Evolutionary conservation across 2,329 filamentous ascomycete genomes (phyloP), one percentile per base, ranked within the genome.

Genomic region (Claviceps cyperi): DNA sequence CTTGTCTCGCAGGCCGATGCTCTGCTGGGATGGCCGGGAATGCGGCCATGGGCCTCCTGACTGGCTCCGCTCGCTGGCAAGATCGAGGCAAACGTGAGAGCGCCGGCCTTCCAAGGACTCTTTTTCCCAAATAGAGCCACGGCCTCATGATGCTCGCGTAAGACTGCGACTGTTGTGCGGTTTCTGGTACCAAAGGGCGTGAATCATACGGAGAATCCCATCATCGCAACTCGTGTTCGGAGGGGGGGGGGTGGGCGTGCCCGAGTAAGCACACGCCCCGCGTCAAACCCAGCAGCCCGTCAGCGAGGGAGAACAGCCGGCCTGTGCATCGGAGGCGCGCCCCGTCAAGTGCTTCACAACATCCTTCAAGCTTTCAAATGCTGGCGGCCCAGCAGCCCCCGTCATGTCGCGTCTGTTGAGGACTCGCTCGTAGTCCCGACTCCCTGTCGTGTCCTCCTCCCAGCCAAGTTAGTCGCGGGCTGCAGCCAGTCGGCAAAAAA

Each of bases 161-260:
- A 19, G 24, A 17, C 24, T 44, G 24, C 4, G 41, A 43, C 43
- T 19, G n/a, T n/a, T 24, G 43, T 45, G 24, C 24, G 41, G 21
- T 3, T 17, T 45, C 41, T 43, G 15, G 39, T 22, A 24, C 39
- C 39, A 41, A 41, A 41, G 21, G 9, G 22, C 39, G 19, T 41
- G 22, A 43, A 36, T 38, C 41, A n/a, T 37, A 37, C 17, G 28
- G 28, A 28, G 24, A 9, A 28, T 8, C n/a, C n/a, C 24, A 43
- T 28, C 40, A 19, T 45, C 37, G 48, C 21, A 39, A 45, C 41
- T 49, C 48, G 48, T 49, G 45, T 49, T 49, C 48, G 32, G 40
- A 41, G 38, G 5, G 41, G 48, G 47, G 8, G 47, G 48, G 47
- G 48, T 49, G 41, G 32, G 41, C 9, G 21, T 45, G 21, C 39